Percentiles rank a stretch among this genome's conserved stretches.
Conservation (phyloP, 176 grass and related monocot genomes). For the Pontederia crassipes region DNA sequence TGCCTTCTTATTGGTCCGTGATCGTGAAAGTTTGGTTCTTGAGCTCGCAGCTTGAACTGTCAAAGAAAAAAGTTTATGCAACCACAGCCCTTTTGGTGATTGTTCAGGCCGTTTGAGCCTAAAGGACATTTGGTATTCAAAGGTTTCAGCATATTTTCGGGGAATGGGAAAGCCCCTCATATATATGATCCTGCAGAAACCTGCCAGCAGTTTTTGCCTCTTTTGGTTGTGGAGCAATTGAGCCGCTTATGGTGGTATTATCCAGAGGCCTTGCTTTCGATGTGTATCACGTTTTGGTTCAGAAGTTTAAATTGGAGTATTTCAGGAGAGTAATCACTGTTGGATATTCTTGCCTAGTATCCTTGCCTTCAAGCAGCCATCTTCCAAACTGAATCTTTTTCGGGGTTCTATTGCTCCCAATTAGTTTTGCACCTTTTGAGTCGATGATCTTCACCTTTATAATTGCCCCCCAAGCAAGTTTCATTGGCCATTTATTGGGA, state of each 20-base stretch:
- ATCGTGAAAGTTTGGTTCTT: too few relatives aligned
- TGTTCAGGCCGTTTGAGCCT: too few relatives aligned
- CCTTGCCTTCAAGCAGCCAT: conserved; percentile 78
- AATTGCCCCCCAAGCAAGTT: conserved; percentile 94
- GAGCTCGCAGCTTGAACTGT: too few relatives aligned
- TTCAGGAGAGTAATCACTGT: conserved; percentile 77
- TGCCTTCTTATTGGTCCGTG: too few relatives aligned
- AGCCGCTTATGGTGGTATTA: conserved; percentile 54
- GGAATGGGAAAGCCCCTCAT: conserved; percentile 76
- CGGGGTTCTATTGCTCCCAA: conserved; percentile 77
- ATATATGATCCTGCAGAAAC: conserved; percentile 86
- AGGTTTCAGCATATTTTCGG: not conserved
- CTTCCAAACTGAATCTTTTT: conserved; percentile 78
- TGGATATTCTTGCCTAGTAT: conserved; percentile 95
- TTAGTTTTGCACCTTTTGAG: conserved; percentile 93
- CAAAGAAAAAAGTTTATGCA: too few relatives aligned
- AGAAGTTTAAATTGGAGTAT: conserved; percentile 85
- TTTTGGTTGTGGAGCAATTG: conserved; percentile 63
- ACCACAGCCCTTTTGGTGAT: too few relatives aligned
- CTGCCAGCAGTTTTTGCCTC: conserved; percentile 69
- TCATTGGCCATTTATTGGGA: conserved; percentile 77
- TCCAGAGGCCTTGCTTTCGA: conserved; percentile 66
- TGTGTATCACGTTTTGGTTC: conserved; percentile 67
- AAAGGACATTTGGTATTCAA: too few relatives aligned
- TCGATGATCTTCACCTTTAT: conserved; percentile 93